Conservation (phyloP, 1,139 yeast genomes). For the Kodamaea sp. region DNA sequence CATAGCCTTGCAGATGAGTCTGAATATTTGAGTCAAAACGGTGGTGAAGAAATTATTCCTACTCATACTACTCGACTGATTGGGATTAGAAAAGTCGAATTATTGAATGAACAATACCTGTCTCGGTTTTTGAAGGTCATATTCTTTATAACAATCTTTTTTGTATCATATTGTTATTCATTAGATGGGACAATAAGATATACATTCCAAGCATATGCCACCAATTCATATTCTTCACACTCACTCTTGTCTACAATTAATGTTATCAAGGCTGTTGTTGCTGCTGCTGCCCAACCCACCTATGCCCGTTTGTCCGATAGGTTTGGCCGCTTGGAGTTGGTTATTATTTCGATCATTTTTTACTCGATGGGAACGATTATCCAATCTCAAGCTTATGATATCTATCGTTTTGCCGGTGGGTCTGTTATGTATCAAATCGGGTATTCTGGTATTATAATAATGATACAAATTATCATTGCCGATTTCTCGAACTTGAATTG, state of each 20-base stretch:
- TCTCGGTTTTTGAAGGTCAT: slow-evolving; percentile 22
- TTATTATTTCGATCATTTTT: slow-evolving; percentile 52
- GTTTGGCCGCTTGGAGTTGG: slow-evolving; percentile 63
- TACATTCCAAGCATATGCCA: slow-evolving; percentile 51
- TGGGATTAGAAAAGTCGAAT: slow-evolving; percentile 41
- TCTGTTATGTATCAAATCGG: slow-evolving; percentile 70
- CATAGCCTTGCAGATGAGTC: too few species aligned
- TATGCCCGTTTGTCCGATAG: slow-evolving; percentile 68
- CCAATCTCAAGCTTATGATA: slow-evolving; percentile 63
- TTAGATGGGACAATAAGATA: slow-evolving; percentile 55
- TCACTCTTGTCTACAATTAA: slow-evolving; percentile 63
- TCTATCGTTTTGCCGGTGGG: slow-evolving; percentile 69
- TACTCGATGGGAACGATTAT: slow-evolving; percentile 69
- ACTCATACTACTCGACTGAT: slow-evolving; percentile 20
- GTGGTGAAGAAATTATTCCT: background rate
- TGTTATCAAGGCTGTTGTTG: slow-evolving; percentile 59
- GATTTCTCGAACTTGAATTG: slow-evolving; percentile 68
- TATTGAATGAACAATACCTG: slow-evolving; percentile 34
- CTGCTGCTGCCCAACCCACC: slow-evolving; percentile 69
- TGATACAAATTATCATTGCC: slow-evolving; percentile 55
- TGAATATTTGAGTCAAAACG: too few species aligned
- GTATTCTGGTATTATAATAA: slow-evolving; percentile 57
- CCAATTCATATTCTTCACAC: slow-evolving; percentile 53
- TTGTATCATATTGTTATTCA: slow-evolving; percentile 66
- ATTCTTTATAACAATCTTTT: slow-evolving; percentile 50